These are phyloP conservation scores for Clausena lansium DNA, from an alignment of 345 rosid species.

Conservation along the genomic window DNA sequence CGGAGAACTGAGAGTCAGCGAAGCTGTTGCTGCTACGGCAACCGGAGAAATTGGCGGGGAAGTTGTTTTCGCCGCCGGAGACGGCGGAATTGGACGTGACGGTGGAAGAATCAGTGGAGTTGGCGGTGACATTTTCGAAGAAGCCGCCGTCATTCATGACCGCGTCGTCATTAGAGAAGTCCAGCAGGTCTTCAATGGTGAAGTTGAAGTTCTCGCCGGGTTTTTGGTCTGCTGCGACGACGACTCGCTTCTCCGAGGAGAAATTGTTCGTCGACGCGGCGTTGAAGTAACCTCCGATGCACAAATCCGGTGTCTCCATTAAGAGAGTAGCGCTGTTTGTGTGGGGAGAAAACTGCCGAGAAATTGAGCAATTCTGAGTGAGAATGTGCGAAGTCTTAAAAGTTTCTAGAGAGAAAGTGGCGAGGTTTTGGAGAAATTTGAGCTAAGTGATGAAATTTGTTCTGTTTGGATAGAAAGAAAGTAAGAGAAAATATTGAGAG, in stretches of 20 bases:
- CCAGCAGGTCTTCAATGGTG: constrained; percentile 64
- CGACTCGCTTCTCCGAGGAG: constrained; percentile 36
- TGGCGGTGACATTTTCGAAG: constrained; percentile 38
- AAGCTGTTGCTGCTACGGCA: constrained; percentile 25
- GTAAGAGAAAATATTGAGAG: background rate
- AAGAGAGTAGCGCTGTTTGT: background rate
- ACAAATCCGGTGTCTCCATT: constrained; percentile 50
- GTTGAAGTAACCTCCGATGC: constrained; percentile 29
- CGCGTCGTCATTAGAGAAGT: constrained; percentile 61
- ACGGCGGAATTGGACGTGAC: constrained; percentile 50
- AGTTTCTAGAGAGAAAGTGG: background rate
- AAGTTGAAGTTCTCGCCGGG: constrained; percentile 46
- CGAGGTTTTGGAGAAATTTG: background rate
- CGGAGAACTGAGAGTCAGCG: constrained; percentile 43
- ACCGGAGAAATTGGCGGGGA: constrained; percentile 14
- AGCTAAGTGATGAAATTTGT: background rate
- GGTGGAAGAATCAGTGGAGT: constrained; percentile 44
- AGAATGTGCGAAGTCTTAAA: background rate
- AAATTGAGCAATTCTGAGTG: background rate
- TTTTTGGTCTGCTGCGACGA: constrained; percentile 29
- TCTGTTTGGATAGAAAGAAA: constrained; percentile 6
- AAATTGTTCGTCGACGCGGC: constrained; percentile 22
- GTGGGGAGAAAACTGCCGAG: background rate
- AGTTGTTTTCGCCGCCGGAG: constrained; percentile 35
- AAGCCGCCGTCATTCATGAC: constrained; percentile 28